Percentiles rank a stretch among this genome's conserved stretches.
Evolutionary conservation across 768 basidiomycete species (phyloP).

Genomic region (Mycena amicta): DNA sequence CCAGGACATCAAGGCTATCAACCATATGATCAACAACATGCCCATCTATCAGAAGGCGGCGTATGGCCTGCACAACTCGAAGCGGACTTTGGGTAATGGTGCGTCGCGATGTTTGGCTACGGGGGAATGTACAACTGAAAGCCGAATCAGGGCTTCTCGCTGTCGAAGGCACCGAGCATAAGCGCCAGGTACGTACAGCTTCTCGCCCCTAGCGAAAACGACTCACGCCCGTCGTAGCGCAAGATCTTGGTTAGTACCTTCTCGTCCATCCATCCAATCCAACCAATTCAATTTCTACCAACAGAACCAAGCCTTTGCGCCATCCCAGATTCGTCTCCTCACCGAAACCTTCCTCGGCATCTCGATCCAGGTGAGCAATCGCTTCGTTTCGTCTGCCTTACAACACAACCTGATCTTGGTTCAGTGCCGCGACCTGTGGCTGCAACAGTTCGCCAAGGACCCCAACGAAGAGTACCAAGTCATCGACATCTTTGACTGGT

Average conservation of each 20-base stretch:
- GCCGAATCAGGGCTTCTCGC: background rate
- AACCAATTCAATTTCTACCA: too few species aligned
- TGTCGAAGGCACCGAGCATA: background rate
- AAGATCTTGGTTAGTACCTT: background rate
- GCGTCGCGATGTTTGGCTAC: background rate
- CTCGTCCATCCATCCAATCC: background rate
- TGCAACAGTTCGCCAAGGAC: conserved; percentile 2
- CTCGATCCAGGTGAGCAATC: too few species aligned
- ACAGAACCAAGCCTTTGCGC: conserved; percentile 48
- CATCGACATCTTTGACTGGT: background rate
- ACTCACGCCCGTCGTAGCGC: too few species aligned
- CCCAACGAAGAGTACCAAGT: background rate
- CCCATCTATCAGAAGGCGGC: conserved; percentile 1
- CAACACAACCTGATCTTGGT: too few species aligned
- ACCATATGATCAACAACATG: conserved; percentile 1
- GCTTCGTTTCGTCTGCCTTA: too few species aligned
- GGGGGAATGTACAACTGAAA: background rate
- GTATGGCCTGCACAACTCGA: background rate
- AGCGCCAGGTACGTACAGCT: too few species aligned
- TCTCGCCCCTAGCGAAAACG: too few species aligned
- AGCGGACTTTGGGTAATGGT: conserved; percentile 4
- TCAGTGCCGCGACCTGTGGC: conserved; percentile 3
- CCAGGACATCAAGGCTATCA: background rate
- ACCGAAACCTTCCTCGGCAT: conserved; percentile 37
- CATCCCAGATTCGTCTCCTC: conserved; percentile 39